A percentile compares a stretch with the other conserved stretches of the same genome.
These are phyloP conservation scores for Stylosanthes scabra DNA, from an alignment of 331 rosid genomes.

Conservation along the genomic window DNA sequence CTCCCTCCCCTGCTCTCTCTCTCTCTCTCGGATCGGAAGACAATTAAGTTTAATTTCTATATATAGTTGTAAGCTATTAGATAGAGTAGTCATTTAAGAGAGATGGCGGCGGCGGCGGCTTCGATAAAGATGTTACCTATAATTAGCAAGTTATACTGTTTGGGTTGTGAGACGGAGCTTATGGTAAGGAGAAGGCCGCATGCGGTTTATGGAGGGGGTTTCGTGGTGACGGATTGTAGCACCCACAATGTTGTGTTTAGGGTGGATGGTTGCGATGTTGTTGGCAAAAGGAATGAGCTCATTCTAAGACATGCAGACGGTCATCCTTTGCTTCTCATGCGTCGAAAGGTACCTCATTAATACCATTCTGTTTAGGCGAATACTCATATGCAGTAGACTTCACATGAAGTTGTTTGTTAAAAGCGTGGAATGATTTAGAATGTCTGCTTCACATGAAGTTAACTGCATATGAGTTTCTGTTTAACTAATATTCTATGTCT, in stretches of 20 bases:
- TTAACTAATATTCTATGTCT: too few species aligned
- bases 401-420: neutral
- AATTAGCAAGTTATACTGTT: constrained; percentile 78
- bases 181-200: constrained; percentile 81
- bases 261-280: constrained; percentile 93
- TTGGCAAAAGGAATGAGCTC: constrained; percentile 66
- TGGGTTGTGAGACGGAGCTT: constrained; percentile 55
- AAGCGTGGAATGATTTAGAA: too few species aligned
- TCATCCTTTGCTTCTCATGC: constrained; percentile 76
- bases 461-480: neutral
- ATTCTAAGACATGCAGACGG: constrained; percentile 70
- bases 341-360: constrained; percentile 67
- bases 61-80: neutral
- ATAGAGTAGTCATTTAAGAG: neutral
- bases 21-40: too few species aligned
- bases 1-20: too few species aligned
- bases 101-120: neutral
- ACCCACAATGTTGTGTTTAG: constrained; percentile 69
- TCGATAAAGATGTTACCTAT: constrained; percentile 49
- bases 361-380: neutral
- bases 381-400: neutral
- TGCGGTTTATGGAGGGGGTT: constrained; percentile 88
- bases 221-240: constrained; percentile 76
- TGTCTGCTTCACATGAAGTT: neutral
- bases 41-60: too few species aligned